These are phyloP conservation scores for Colletotrichum sp. DNA, from an alignment of 2,329 filamentous ascomycete genomes.

Conservation along the genomic window DNA sequence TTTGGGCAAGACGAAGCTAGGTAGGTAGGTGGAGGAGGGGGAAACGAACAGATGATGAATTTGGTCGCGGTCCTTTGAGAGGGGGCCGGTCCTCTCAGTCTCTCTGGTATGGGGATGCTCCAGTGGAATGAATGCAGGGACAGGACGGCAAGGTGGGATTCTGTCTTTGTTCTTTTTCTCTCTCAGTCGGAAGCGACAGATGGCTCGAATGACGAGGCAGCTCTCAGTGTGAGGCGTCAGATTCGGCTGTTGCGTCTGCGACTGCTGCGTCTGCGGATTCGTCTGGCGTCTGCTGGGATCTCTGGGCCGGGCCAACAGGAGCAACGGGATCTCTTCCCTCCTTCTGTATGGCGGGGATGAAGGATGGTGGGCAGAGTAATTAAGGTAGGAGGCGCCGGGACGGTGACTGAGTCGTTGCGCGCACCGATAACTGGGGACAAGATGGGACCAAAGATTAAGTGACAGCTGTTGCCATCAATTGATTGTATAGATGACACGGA, in stretches of 20 bases:
- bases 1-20: neutral
- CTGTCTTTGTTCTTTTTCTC: neutral
- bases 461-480: constrained; percentile 11
- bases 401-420: constrained; percentile 18
- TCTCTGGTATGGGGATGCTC: neutral
- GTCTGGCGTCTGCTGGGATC: neutral
- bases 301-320: neutral
- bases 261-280: constrained; percentile 6
- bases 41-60: constrained; percentile 14
- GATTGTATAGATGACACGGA: constrained; percentile 13
- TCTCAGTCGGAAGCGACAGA: constrained; percentile 5
- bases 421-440: constrained; percentile 13
- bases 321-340: neutral
- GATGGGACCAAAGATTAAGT: constrained; percentile 18
- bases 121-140: neutral
- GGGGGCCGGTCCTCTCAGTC: neutral
- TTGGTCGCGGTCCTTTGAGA: neutral
- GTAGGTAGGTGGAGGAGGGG: neutral
- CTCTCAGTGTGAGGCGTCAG: neutral
- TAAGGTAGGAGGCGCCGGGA: neutral
- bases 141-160: neutral
- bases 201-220: neutral
- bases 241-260: neutral
- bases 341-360: neutral
- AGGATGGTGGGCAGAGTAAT: neutral